A percentile compares a stretch with the other conserved stretches of the same genome.
These are phyloP conservation scores for Aspergillus olivimuriae DNA, from an alignment of 495 filamentous ascomycete genomes.

Conservation along the genomic window DNA sequence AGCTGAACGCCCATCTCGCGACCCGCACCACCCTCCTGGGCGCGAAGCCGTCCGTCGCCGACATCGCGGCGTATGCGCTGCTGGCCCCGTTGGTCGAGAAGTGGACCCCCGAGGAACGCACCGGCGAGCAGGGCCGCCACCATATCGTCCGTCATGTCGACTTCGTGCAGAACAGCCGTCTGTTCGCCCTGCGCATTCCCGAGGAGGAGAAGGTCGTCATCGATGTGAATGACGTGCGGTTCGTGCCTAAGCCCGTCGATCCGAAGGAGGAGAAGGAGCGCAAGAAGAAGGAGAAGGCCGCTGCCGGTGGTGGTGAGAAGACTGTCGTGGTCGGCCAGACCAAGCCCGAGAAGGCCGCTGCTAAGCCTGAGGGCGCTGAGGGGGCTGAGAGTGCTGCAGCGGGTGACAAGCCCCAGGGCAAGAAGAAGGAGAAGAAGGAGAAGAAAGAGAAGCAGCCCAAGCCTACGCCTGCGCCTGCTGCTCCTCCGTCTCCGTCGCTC, in stretches of 20 bases:
- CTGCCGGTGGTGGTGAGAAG: slow-evolving; percentile 42
- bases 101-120: slow-evolving; percentile 83
- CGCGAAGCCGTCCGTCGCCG: slow-evolving; percentile 83
- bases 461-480: slow-evolving; percentile 53
- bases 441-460: slow-evolving; percentile 76
- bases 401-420: slow-evolving; percentile 36
- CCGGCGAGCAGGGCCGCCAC: slow-evolving; percentile 82
- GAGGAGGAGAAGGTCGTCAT: slow-evolving; percentile 75
- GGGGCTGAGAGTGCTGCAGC: too few relatives aligned
- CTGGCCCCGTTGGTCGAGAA: slow-evolving; percentile 70
- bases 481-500: slow-evolving; percentile 69
- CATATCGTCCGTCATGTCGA: slow-evolving; percentile 89
- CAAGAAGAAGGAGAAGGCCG: slow-evolving; percentile 79
- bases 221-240: slow-evolving; percentile 71
- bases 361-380: slow-evolving; percentile 22
- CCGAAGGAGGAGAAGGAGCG: slow-evolving; percentile 85
- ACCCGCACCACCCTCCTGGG: slow-evolving; percentile 86
- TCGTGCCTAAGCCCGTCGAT: slow-evolving; percentile 73
- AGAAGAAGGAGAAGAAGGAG: slow-evolving; percentile 64
- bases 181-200: slow-evolving; percentile 66
- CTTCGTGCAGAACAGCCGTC: slow-evolving; percentile 83
- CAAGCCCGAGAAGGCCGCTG: slow-evolving; percentile 40
- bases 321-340: slow-evolving; percentile 36
- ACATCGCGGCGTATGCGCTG: slow-evolving; percentile 77
- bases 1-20: slow-evolving; percentile 79